phyloP scores from a whole-genome alignment of 768 basidiomycete species.

The Mycena galericulata region DNA sequence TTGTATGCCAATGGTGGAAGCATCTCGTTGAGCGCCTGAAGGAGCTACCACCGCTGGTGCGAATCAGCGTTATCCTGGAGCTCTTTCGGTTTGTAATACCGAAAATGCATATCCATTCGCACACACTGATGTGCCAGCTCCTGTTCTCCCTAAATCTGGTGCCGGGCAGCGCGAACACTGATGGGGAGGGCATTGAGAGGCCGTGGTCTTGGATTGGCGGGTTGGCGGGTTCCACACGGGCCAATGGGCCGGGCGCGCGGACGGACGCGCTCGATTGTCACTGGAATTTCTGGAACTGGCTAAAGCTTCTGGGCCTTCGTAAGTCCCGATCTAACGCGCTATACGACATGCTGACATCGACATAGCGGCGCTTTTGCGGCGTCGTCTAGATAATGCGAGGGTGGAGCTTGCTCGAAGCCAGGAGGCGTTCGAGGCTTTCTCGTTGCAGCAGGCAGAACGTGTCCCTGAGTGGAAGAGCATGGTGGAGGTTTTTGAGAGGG shows the following conservation, averaged over 20 bases:
- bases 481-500: conserved; percentile 6
- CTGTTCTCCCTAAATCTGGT: too few relatives aligned
- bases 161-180: too few relatives aligned
- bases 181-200: conserved; percentile 15
- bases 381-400: conserved; percentile 20
- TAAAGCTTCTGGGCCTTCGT: conserved; percentile 44
- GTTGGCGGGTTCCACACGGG: conserved; percentile 39
- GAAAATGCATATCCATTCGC: too few relatives aligned
- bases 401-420: background rate
- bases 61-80: too few relatives aligned
- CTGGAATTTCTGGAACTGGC: conserved; percentile 50
- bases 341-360: conserved; percentile 44
- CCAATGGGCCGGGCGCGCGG: conserved; percentile 47
- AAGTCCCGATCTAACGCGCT: conserved; percentile 32
- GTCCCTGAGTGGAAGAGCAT: conserved; percentile 7
- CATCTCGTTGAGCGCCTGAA: too few relatives aligned
- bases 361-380: conserved; percentile 19
- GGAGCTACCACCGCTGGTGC: too few relatives aligned
- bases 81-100: too few relatives aligned
- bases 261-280: conserved; percentile 52
- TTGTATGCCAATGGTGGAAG: too few relatives aligned
- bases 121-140: too few relatives aligned
- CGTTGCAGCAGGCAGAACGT: conserved; percentile 1
- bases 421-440: background rate
- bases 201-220: background rate